Percentiles rank a stretch among this genome's conserved stretches.
phyloP scores from a whole-genome alignment of 2,329 filamentous ascomycete species.

The Sporothrix mexicana region DNA sequence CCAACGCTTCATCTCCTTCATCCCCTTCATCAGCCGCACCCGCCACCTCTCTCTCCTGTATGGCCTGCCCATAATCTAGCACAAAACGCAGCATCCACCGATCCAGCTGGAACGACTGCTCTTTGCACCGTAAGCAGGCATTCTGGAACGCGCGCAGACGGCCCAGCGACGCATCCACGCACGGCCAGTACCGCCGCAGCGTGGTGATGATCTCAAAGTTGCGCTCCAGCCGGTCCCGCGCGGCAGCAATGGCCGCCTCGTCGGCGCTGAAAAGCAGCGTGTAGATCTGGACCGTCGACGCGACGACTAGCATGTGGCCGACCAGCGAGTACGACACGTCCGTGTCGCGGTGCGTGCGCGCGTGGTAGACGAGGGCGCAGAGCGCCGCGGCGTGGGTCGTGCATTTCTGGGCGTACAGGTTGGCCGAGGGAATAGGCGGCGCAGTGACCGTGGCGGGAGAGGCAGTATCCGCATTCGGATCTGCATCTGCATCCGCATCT shows the following conservation, averaged over 20 bases:
- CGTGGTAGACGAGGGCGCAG: neutral
- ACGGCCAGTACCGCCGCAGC: conserved; percentile 16
- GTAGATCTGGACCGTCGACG: conserved; percentile 25
- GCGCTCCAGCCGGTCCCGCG: conserved; percentile 6
- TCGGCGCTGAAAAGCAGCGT: conserved; percentile 21
- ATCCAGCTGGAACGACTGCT: conserved; percentile 20
- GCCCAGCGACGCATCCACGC: conserved; percentile 12
- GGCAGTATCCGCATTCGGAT: neutral
- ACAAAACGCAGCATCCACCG: conserved; percentile 24
- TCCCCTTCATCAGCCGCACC: neutral
- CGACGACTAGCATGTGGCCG: conserved; percentile 20
- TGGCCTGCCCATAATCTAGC: conserved; percentile 13
- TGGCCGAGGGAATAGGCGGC: conserved; percentile 1
- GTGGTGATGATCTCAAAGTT: conserved; percentile 25
- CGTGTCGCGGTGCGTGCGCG: neutral
- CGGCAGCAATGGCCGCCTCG: conserved; percentile 6
- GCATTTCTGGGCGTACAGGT: conserved; percentile 6
- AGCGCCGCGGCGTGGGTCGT: neutral
- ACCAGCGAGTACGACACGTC: conserved; percentile 18
- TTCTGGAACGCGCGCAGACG: conserved; percentile 21
- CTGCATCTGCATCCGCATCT: neutral
- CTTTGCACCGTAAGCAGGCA: conserved; percentile 16
- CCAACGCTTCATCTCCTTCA: neutral
- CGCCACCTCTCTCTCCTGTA: neutral
- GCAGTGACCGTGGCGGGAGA: neutral